Conservation (phyloP, 2,329 filamentous ascomycete species). For the Truncatella angustata region DNA sequence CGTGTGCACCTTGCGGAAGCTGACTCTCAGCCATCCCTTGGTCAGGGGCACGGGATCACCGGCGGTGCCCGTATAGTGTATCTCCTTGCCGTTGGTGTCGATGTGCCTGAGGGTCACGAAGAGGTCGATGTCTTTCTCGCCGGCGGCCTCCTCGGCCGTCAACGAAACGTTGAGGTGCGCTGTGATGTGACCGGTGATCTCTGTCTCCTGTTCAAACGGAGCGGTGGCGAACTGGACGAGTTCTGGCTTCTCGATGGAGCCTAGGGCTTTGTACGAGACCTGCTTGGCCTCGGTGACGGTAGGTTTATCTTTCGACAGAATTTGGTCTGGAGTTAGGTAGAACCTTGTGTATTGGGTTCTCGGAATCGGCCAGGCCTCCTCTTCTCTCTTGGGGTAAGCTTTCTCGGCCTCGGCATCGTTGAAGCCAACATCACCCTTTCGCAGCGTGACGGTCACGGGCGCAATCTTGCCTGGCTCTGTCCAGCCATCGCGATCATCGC, state of each 20-base stretch:
- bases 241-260: constrained; percentile 52
- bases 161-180: constrained; percentile 65
- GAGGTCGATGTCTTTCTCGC: constrained; percentile 55
- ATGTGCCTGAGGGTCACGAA: constrained; percentile 64
- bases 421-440: constrained; percentile 66
- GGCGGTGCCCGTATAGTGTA: constrained; percentile 64
- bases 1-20: constrained; percentile 51
- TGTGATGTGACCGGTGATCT: constrained; percentile 67
- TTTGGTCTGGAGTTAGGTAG: constrained; percentile 50
- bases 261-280: constrained; percentile 58
- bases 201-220: constrained; percentile 60
- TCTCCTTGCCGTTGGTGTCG: constrained; percentile 50
- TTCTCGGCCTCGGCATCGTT: constrained; percentile 62
- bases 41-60: constrained; percentile 61
- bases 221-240: constrained; percentile 56
- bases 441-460: constrained; percentile 58
- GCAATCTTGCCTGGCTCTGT: constrained; percentile 54
- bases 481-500: constrained; percentile 63
- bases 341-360: constrained; percentile 63
- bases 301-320: constrained; percentile 35
- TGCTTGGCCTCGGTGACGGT: constrained; percentile 29
- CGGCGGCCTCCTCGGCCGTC: constrained; percentile 46
- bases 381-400: constrained; percentile 51
- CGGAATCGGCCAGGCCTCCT: constrained; percentile 66
- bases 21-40: constrained; percentile 64